Base-by-base conservation (phyloP, 2,329 filamentous ascomycete genomes). In the Dendryphion nanum region DNA sequence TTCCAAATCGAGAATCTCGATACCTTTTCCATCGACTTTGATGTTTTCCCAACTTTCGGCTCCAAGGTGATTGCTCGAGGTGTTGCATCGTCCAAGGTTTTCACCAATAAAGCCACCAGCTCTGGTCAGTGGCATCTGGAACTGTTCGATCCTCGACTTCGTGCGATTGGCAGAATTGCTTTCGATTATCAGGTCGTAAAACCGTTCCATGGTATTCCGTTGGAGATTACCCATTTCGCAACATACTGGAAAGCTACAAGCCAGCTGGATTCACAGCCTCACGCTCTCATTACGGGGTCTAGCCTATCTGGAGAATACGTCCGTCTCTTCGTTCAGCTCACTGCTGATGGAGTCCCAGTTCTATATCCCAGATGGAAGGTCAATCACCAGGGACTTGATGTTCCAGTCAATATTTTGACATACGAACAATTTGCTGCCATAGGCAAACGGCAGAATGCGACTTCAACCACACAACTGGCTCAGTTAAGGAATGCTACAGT, bases 201-300 rank as follows among this genome's bases (percentile, higher is more conserved):
- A 59, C 93, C 93, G 0, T 98, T 97, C 70, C 82, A 83, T 46
- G 91, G 93, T 6, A 85, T 89, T 44, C 89, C 93, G 3, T 74
- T 98, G 16, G 93, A 98, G 65, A 96, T 98, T 44, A 95, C 93
- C 1, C 90, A 97, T 59, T 98, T 97, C 55, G 93, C 95, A 47
- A 97, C 93, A 0, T 98, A 98, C 67, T 98, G 93, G 93, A 98
- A 97, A 67, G 91, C 91, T 0, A 98, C 93, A 1, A 95, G 89
- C 57, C 89, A 95, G 53, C 78, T 93, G 33, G 89, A 95, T 61
- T 83, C 87, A 35, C 86, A 89, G 32, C 85, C 86, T 17, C 93
- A 80, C 58, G 87, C 89, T 17, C 81, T 97, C 17, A 88, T 98
- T 14, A 97, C 91, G 0, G 93, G 91, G 1, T 97, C 91, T 7